A percentile compares a stretch with the other conserved stretches of the same genome.
phyloP scores from a whole-genome alignment of 345 rosid genomes.

The Pugionium cornutum region DNA sequence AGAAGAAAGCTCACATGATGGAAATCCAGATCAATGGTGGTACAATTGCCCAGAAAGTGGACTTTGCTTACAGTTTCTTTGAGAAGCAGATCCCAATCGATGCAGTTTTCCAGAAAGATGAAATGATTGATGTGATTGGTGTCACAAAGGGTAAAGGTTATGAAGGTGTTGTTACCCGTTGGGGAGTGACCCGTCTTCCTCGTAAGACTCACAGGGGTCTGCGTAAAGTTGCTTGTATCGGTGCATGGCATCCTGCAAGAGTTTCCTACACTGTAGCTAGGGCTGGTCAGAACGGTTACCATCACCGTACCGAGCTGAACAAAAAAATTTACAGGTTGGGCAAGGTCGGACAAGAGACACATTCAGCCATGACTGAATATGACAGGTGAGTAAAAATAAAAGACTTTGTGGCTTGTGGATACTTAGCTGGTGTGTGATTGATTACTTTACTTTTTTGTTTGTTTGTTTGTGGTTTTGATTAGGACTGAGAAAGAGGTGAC shows the following conservation, averaged over 20 bases:
- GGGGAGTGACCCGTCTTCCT: slow-evolving; percentile 93
- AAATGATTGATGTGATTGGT: slow-evolving; percentile 80
- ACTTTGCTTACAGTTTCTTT: slow-evolving; percentile 73
- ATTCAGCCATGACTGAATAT: slow-evolving; percentile 67
- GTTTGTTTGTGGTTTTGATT: neutral
- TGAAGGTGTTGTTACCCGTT: slow-evolving; percentile 90
- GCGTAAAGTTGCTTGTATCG: slow-evolving; percentile 93
- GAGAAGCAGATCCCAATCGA: slow-evolving; percentile 83
- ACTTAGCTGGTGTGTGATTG: no score
- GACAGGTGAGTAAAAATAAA: slow-evolving; percentile 51
- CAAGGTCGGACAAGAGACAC: slow-evolving; percentile 63
- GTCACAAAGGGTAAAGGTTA: slow-evolving; percentile 91
- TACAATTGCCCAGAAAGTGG: slow-evolving; percentile 70
- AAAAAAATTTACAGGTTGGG: slow-evolving; percentile 82
- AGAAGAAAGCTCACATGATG: slow-evolving; percentile 89
- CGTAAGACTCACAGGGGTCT: slow-evolving; percentile 92
- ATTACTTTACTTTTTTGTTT: no score
- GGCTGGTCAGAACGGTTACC: slow-evolving; percentile 97
- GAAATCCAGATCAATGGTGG: slow-evolving; percentile 92
- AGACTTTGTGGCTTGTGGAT: no score
- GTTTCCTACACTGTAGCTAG: slow-evolving; percentile 92
- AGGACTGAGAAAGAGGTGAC: slow-evolving; percentile 87
- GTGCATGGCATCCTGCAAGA: slow-evolving; percentile 96
- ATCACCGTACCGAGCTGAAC: slow-evolving; percentile 90
- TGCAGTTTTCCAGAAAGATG: slow-evolving; percentile 85